phyloP scores from a whole-genome alignment of 352 stramenopile genomes.

The Globisporangium nagaii region DNA sequence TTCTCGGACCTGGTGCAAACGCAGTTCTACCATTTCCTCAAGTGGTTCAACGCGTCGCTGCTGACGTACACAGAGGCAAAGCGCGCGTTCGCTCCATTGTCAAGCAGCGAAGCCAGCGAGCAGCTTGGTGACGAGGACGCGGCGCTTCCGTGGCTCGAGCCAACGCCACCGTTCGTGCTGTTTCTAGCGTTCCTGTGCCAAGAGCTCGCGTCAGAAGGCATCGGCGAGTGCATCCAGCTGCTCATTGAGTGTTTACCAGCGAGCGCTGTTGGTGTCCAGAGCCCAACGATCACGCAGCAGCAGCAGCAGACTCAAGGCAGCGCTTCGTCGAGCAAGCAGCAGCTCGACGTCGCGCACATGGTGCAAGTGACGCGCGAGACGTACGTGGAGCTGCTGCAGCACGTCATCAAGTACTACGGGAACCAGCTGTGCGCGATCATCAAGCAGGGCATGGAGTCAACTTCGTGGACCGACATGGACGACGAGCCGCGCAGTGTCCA shows the following conservation, averaged over 20 bases:
- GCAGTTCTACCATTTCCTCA: constrained; percentile 77
- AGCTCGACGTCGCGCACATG: constrained; percentile 65
- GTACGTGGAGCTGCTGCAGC: constrained; percentile 46
- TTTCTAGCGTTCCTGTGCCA: constrained; percentile 69
- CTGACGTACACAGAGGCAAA: constrained; percentile 70
- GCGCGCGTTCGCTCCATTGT: constrained; percentile 30
- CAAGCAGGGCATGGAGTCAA: constrained; percentile 31
- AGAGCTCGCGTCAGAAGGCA: constrained; percentile 55
- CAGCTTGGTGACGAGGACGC: constrained; percentile 25
- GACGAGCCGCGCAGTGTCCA: constrained; percentile 70
- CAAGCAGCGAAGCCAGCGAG: neutral
- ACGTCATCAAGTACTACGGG: constrained; percentile 59
- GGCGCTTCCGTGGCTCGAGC: constrained; percentile 47
- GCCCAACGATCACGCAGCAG: neutral
- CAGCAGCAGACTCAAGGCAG: neutral
- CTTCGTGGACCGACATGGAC: constrained; percentile 47
- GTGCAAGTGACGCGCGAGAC: constrained; percentile 69
- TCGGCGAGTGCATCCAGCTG: constrained; percentile 61
- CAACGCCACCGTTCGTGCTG: constrained; percentile 59
- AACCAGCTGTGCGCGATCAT: constrained; percentile 43
- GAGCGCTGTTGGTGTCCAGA: constrained; percentile 9
- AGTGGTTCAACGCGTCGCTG: constrained; percentile 69
- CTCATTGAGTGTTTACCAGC: constrained; percentile 68
- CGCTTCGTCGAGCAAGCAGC: constrained; percentile 2
- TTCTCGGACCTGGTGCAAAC: constrained; percentile 78